Evolutionary conservation across 441 rosid genomes (phyloP).

Genomic region (Euphorbia schlechtendalii): DNA sequence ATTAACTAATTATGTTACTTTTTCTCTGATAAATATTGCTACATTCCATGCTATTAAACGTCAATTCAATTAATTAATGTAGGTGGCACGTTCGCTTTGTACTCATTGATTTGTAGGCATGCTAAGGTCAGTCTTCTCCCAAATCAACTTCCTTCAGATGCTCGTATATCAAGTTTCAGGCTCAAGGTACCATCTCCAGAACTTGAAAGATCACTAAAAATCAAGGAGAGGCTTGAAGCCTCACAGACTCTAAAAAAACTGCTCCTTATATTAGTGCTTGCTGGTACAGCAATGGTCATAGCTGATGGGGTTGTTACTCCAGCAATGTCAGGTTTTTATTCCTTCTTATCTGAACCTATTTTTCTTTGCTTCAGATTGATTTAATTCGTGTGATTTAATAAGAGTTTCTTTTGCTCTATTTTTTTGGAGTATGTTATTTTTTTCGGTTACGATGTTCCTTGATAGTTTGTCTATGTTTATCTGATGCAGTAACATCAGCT

Average conservation of each 20-base stretch:
- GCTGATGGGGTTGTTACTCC: conserved; percentile 97
- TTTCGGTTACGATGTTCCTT: conserved; percentile 16
- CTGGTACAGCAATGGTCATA: conserved; percentile 93
- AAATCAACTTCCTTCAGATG: conserved; percentile 92
- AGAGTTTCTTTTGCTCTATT: background rate
- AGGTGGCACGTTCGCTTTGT: conserved; percentile 98
- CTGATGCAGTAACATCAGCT: conserved; percentile 81
- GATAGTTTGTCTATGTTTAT: conserved; percentile 18
- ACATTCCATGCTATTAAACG: background rate
- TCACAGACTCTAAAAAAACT: conserved; percentile 66
- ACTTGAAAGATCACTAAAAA: conserved; percentile 90
- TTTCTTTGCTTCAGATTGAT: conserved; percentile 2
- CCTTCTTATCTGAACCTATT: conserved; percentile 21
- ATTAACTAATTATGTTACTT: background rate
- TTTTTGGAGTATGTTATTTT: background rate
- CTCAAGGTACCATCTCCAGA: conserved; percentile 94
- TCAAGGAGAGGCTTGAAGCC: conserved; percentile 86
- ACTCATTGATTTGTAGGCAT: conserved; percentile 88
- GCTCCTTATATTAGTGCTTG: conserved; percentile 79
- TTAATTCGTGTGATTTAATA: background rate
- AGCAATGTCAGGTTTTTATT: conserved; percentile 86
- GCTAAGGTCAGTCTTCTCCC: conserved; percentile 96
- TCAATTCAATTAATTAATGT: conserved; percentile 18
- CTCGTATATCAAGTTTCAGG: conserved; percentile 93
- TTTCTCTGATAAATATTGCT: background rate